Evolutionary conservation across 805 yeast species (phyloP).

Genomic region (Spathaspora gorwiae): DNA sequence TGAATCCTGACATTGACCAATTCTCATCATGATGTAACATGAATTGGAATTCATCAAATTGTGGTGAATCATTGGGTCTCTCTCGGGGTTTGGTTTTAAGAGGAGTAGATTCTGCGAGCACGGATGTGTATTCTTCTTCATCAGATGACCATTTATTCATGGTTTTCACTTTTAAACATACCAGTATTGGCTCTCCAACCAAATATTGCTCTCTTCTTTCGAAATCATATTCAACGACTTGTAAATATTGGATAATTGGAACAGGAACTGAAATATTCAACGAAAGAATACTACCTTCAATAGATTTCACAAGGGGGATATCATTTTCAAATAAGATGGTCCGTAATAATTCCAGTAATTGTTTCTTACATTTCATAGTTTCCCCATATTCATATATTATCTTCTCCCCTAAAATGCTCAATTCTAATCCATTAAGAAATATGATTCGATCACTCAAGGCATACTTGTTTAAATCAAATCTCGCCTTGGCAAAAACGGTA

Average conservation of each 20-base stretch:
- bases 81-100: slow-evolving; percentile 6
- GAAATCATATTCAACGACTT: slow-evolving; percentile 47
- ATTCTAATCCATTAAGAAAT: slow-evolving; percentile 15
- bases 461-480: slow-evolving; percentile 28
- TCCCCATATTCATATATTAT: slow-evolving; percentile 10
- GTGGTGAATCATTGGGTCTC: not conserved
- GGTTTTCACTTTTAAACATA: slow-evolving; percentile 41
- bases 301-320: not conserved
- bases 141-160: slow-evolving; percentile 39
- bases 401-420: slow-evolving; percentile 12
- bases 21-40: slow-evolving; percentile 54
- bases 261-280: slow-evolving; percentile 55
- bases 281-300: slow-evolving; percentile 5
- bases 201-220: slow-evolving; percentile 40
- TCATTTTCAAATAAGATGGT: not conserved
- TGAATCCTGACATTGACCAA: slow-evolving; percentile 80
- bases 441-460: slow-evolving; percentile 18
- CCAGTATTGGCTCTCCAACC: slow-evolving; percentile 62
- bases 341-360: slow-evolving; percentile 7
- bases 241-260: slow-evolving; percentile 58
- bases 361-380: slow-evolving; percentile 5
- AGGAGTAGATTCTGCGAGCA: not conserved
- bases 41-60: slow-evolving; percentile 34
- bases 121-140: not conserved
- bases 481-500: slow-evolving; percentile 13